phyloP scores from a whole-genome alignment of 306 rosid species.

The Corylus heterophylla region DNA sequence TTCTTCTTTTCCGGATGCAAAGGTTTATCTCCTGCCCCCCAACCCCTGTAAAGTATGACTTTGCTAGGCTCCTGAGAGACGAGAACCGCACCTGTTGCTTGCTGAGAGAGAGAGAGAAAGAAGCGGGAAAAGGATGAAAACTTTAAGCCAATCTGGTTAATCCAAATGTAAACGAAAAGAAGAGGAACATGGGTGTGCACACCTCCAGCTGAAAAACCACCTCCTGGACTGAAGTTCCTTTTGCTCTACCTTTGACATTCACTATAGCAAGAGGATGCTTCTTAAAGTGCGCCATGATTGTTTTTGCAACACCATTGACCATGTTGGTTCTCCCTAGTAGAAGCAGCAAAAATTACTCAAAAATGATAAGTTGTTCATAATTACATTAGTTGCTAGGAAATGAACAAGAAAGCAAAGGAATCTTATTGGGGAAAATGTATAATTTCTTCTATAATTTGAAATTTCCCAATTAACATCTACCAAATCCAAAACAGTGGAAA shows the following conservation, averaged over 20 bases:
- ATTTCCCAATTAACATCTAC: constrained; percentile 1
- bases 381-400: constrained; percentile 10
- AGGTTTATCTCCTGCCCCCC: constrained; percentile 65
- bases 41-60: constrained; percentile 84
- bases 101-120: constrained; percentile 39
- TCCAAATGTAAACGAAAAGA: neutral
- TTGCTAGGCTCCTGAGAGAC: constrained; percentile 90
- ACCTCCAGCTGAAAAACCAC: constrained; percentile 84
- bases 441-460: neutral
- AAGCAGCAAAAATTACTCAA: constrained; percentile 4
- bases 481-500: neutral
- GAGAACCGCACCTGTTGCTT: constrained; percentile 81
- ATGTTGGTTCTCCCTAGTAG: constrained; percentile 72
- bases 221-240: constrained; percentile 85
- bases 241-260: constrained; percentile 86
- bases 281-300: constrained; percentile 65
- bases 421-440: constrained; percentile 8
- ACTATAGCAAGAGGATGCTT: constrained; percentile 82
- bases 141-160: constrained; percentile 24
- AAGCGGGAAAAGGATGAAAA: constrained; percentile 7
- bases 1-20: constrained; percentile 24
- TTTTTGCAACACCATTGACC: constrained; percentile 71
- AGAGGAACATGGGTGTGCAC: constrained; percentile 19
- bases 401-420: constrained; percentile 1
- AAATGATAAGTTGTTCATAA: constrained; percentile 11